Conservation (phyloP, 805 yeast species). For the Metschnikowia shivogae region DNA sequence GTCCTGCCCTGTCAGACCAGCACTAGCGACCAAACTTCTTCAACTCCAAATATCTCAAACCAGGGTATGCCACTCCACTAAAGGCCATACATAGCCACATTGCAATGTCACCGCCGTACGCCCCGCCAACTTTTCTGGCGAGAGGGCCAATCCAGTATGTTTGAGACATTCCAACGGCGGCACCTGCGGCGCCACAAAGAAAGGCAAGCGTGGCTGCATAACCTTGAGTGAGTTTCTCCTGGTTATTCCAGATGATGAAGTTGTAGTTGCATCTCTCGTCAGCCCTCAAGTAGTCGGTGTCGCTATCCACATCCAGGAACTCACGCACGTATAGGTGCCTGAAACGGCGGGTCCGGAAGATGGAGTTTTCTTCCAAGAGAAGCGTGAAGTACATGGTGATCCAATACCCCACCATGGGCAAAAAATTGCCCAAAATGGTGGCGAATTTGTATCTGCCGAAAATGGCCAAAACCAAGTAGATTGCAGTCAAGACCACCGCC, state of each 20-base stretch:
- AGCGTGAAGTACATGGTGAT: conserved; percentile 73
- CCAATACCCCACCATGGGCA: conserved; percentile 94
- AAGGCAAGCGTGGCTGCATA: conserved; percentile 67
- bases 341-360: conserved; percentile 55
- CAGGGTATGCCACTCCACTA: conserved; percentile 60
- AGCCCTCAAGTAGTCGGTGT: conserved; percentile 9
- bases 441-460: conserved; percentile 74
- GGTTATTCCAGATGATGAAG: conserved; percentile 58
- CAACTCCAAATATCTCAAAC: conserved; percentile 61
- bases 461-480: conserved; percentile 66
- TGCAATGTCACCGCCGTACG: conserved; percentile 74
- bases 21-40: conserved; percentile 35
- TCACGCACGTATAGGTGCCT: conserved; percentile 30
- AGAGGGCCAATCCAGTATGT: conserved; percentile 78
- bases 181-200: conserved; percentile 71
- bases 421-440: conserved; percentile 69
- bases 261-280: conserved; percentile 14
- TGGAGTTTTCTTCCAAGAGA: conserved; percentile 63
- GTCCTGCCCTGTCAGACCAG: background rate
- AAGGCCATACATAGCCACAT: conserved; percentile 76
- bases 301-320: conserved; percentile 19
- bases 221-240: conserved; percentile 58
- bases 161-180: conserved; percentile 84
- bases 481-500: conserved; percentile 57
- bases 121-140: conserved; percentile 53